These are phyloP conservation scores for Aspergillus neotritici DNA, from an alignment of 2,329 filamentous ascomycete species.

Conservation along the genomic window DNA sequence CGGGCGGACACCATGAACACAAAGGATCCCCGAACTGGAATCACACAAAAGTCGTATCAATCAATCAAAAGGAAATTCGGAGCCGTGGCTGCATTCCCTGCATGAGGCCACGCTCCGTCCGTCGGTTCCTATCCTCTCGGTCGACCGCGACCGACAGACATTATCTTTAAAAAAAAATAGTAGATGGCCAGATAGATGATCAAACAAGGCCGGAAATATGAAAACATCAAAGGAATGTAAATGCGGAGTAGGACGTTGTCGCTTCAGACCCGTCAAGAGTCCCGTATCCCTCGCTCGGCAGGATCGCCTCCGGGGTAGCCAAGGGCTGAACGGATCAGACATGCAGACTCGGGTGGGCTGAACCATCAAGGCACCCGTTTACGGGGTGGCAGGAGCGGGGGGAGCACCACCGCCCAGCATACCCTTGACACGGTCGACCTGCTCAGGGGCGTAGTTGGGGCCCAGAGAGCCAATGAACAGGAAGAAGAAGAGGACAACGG, in stretches of 20 bases:
- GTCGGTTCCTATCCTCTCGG: constrained; percentile 3
- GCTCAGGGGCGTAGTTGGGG: constrained; percentile 43
- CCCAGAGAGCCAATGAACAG: constrained; percentile 61
- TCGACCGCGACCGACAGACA: constrained; percentile 8
- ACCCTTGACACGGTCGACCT: constrained; percentile 31
- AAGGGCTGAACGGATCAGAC: too few species aligned
- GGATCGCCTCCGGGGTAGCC: too few species aligned
- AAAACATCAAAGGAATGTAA: constrained; percentile 3
- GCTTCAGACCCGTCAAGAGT: neutral
- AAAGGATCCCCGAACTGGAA: constrained; percentile 5
- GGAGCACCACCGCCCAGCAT: constrained; percentile 31
- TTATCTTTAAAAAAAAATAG: constrained; percentile 13
- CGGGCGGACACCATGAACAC: constrained; percentile 8
- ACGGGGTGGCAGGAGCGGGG: constrained; percentile 28
- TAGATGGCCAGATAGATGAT: constrained; percentile 8
- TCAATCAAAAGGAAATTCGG: constrained; percentile 6
- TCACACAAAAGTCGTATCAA: constrained; percentile 9
- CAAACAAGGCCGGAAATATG: constrained; percentile 3
- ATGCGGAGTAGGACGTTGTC: too few species aligned
- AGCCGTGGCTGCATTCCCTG: constrained; percentile 29
- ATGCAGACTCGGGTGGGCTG: too few species aligned
- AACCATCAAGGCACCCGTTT: constrained; percentile 9
- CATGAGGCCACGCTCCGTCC: constrained; percentile 26
- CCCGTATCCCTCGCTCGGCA: neutral
- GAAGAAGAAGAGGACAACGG: constrained; percentile 61